Conservation (phyloP, 805 yeast species). For the Nakazawaea populi region DNA sequence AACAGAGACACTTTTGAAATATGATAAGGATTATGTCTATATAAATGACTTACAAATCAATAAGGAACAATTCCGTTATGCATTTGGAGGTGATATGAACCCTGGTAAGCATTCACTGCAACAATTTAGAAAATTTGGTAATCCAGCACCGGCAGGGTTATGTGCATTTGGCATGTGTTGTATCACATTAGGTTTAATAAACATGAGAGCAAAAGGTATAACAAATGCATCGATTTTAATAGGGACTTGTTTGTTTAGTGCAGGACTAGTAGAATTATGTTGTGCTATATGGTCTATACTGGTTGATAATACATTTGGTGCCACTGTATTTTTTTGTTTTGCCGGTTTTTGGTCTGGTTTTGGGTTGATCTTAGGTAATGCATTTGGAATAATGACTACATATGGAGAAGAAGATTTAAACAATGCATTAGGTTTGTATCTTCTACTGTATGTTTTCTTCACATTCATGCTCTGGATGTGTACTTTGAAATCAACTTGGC, state of each 20-base stretch:
- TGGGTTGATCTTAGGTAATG: slow-evolving; percentile 37
- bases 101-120: slow-evolving; percentile 23
- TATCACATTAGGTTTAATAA: slow-evolving; percentile 39
- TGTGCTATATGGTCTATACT: slow-evolving; percentile 46
- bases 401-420: slow-evolving; percentile 30
- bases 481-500: slow-evolving; percentile 42
- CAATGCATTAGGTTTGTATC: slow-evolving; percentile 41
- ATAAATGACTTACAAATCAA: slow-evolving; percentile 38
- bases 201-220: slow-evolving; percentile 40
- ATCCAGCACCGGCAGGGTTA: slow-evolving; percentile 54
- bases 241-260: slow-evolving; percentile 64
- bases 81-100: slow-evolving; percentile 57
- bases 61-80: slow-evolving; percentile 51
- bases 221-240: slow-evolving; percentile 51
- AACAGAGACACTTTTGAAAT: slow-evolving; percentile 11
- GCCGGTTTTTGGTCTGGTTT: slow-evolving; percentile 52
- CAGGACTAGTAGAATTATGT: slow-evolving; percentile 42
- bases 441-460: slow-evolving; percentile 47
- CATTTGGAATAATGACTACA: slow-evolving; percentile 35
- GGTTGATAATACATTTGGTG: slow-evolving; percentile 50
- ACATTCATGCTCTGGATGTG: slow-evolving; percentile 38
- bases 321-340: slow-evolving; percentile 43
- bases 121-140: slow-evolving; percentile 25
- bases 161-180: slow-evolving; percentile 41
- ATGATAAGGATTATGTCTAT: slow-evolving; percentile 34